phyloP scores from a whole-genome alignment of 176 grass and related monocot species.

The Eragrostis curvula region DNA sequence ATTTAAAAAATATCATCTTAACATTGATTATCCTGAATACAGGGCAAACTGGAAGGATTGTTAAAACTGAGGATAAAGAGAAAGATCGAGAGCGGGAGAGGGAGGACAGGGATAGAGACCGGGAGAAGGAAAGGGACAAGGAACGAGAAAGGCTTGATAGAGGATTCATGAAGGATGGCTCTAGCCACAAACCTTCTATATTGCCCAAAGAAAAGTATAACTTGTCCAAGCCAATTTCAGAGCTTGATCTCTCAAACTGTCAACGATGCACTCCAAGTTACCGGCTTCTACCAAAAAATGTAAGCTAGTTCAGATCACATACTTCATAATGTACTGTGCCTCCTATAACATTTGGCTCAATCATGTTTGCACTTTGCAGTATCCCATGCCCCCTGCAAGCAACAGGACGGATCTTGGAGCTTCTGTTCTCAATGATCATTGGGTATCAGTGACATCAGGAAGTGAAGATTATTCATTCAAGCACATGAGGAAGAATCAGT shows the following conservation, averaged over 20 bases:
- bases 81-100: slow-evolving; percentile 58
- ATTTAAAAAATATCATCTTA: slow-evolving; percentile 37
- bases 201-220: slow-evolving; percentile 89
- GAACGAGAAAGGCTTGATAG: slow-evolving; percentile 58
- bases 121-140: slow-evolving; percentile 77
- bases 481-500: slow-evolving; percentile 99
- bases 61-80: slow-evolving; percentile 74
- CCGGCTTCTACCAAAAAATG: slow-evolving; percentile 91
- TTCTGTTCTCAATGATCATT: slow-evolving; percentile 85
- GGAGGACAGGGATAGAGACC: slow-evolving; percentile 72
- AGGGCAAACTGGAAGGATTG: slow-evolving; percentile 50
- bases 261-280: slow-evolving; percentile 93
- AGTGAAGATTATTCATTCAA: slow-evolving; percentile 99
- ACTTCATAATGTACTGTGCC: neutral
- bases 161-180: slow-evolving; percentile 55
- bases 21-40: slow-evolving; percentile 45
- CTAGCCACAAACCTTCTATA: slow-evolving; percentile 66
- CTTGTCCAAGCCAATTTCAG: slow-evolving; percentile 90
- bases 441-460: slow-evolving; percentile 99
- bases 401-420: slow-evolving; percentile 82
- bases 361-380: slow-evolving; percentile 64
- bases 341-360: slow-evolving; percentile 31
- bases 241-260: slow-evolving; percentile 96
- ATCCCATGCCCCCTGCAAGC: slow-evolving; percentile 82
- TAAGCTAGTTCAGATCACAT: slow-evolving; percentile 46